These are phyloP conservation scores for Haplosporangium sp. DNA, from an alignment of 371 early-diverging fungal species.

Conservation along the genomic window DNA sequence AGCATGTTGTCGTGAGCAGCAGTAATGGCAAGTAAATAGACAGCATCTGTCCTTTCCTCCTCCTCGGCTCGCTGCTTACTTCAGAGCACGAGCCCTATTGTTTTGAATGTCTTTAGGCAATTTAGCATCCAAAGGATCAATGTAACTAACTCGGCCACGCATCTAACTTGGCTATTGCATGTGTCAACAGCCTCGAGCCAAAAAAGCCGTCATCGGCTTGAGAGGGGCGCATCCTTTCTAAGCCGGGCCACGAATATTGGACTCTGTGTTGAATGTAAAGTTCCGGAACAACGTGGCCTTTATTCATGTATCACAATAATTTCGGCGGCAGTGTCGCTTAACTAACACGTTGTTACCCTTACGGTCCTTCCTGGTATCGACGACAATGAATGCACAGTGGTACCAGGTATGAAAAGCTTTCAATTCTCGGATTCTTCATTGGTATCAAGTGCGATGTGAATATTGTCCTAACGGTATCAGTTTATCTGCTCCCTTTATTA, in stretches of 20 bases:
- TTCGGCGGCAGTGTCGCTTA: too few relatives aligned
- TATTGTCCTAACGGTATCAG: too few relatives aligned
- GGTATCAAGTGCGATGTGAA: too few relatives aligned
- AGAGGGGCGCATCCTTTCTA: constrained; percentile 27
- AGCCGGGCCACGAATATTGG: constrained; percentile 27
- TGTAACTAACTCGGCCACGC: not conserved
- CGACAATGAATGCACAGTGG: not conserved
- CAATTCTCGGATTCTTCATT: not conserved
- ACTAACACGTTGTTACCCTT: too few relatives aligned
- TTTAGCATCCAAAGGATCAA: too few relatives aligned
- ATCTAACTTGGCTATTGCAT: not conserved
- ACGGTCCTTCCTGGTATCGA: not conserved
- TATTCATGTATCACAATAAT: not conserved
- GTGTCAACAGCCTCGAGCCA: not conserved
- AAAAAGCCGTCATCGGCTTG: constrained; percentile 5
- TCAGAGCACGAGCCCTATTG: too few relatives aligned
- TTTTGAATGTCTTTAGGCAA: too few relatives aligned
- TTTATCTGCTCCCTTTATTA: not conserved
- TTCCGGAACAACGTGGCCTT: not conserved
- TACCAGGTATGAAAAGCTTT: constrained; percentile 4
- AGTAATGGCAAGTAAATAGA: too few relatives aligned
- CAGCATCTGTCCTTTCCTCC: too few relatives aligned
- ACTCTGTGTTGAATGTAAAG: constrained; percentile 31
- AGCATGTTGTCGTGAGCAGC: too few relatives aligned
- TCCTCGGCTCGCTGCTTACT: too few relatives aligned